Percentiles rank a stretch among this genome's conserved stretches.
Evolutionary conservation across 495 filamentous ascomycete species (phyloP).

Genomic region (Bryoglossum gracile): DNA sequence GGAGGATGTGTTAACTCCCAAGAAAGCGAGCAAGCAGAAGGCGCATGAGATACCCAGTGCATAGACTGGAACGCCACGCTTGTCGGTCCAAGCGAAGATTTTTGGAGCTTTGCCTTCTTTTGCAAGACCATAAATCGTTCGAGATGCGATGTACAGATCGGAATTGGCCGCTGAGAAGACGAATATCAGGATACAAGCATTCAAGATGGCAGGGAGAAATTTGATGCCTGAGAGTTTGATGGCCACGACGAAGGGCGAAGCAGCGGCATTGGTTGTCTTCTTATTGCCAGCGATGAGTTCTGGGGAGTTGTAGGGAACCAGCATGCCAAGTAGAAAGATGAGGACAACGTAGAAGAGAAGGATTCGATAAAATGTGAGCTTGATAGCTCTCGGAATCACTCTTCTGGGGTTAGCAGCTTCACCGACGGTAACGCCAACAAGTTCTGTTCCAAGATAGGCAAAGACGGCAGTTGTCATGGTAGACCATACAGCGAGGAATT

Average conservation of each 20-base stretch:
- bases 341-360: constrained; percentile 63
- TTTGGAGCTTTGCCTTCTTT: constrained; percentile 67
- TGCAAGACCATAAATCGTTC: constrained; percentile 73
- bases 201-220: constrained; percentile 53
- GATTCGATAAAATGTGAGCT: constrained; percentile 64
- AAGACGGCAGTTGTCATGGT: constrained; percentile 70
- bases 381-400: constrained; percentile 61
- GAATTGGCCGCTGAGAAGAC: constrained; percentile 68
- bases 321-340: constrained; percentile 64
- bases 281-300: constrained; percentile 45
- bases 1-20: constrained; percentile 66
- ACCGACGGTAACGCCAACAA: constrained; percentile 69
- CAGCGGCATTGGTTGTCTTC: constrained; percentile 50
- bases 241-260: constrained; percentile 66
- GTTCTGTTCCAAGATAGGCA: constrained; percentile 78
- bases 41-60: constrained; percentile 54
- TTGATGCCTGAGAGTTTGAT: constrained; percentile 55
- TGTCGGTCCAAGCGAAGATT: constrained; percentile 63
- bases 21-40: constrained; percentile 65
- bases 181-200: constrained; percentile 61
- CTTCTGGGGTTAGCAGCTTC: constrained; percentile 64
- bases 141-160: constrained; percentile 79
- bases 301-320: constrained; percentile 51
- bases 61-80: constrained; percentile 66
- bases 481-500: constrained; percentile 70